phyloP scores from a whole-genome alignment of 768 basidiomycete species.

The Podaxis mareebaensis region DNA sequence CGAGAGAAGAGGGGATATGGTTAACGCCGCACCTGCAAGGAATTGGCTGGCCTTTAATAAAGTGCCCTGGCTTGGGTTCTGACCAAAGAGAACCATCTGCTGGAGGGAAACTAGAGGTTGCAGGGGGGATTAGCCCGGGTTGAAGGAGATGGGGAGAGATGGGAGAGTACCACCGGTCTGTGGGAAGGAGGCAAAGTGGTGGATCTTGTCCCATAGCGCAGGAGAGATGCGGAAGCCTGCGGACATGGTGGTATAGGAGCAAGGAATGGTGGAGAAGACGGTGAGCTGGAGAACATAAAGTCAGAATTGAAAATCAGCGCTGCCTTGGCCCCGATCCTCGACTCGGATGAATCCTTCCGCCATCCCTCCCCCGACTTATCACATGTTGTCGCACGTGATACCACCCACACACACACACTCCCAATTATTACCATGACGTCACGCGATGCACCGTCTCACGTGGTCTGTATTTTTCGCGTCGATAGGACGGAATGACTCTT shows the following conservation, averaged over 20 bases:
- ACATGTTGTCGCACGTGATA: not conserved
- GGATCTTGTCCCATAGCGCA: constrained; percentile 85
- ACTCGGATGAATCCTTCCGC: not conserved
- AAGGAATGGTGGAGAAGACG: not conserved
- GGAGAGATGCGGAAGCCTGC: constrained; percentile 73
- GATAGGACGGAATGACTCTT: not conserved
- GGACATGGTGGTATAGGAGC: constrained; percentile 38
- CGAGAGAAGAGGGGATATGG: not conserved
- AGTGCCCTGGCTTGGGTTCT: constrained; percentile 94
- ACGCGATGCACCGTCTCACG: not conserved
- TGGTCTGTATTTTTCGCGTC: not conserved
- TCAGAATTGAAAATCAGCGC: not conserved
- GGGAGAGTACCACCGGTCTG: constrained; percentile 79
- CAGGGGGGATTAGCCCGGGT: constrained; percentile 27
- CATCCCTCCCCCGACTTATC: not conserved
- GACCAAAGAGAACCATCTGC: constrained; percentile 98
- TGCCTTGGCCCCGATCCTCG: not conserved
- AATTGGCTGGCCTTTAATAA: constrained; percentile 92
- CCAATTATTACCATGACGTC: not conserved
- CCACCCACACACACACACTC: too few species aligned
- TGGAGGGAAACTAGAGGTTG: constrained; percentile 76
- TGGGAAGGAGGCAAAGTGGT: constrained; percentile 88
- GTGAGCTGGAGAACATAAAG: not conserved
- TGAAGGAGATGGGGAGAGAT: constrained; percentile 38
- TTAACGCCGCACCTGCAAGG: constrained; percentile 55